Evolutionary conservation across 169 alveolate species (phyloP).

Genomic region (Neospora caninum): DNA sequence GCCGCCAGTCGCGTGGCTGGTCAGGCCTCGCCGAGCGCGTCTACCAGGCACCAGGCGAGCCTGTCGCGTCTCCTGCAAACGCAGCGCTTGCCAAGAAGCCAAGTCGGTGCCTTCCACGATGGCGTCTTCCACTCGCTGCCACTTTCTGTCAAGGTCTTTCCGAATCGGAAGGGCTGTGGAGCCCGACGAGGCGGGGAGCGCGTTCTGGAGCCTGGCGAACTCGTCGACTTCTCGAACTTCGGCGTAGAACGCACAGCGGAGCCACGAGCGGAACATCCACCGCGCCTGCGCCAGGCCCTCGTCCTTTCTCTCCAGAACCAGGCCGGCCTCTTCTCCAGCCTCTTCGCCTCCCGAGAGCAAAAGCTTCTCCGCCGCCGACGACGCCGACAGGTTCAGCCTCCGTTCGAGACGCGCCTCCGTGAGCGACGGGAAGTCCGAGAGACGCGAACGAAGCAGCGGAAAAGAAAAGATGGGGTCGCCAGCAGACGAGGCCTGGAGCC

Average conservation of each 20-base stretch:
- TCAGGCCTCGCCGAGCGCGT: too few relatives aligned
- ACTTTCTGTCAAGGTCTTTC: slow-evolving; percentile 46
- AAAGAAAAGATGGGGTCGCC: neutral
- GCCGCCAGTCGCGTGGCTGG: neutral
- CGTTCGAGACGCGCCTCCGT: neutral
- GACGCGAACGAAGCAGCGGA: neutral
- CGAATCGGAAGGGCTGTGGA: slow-evolving; percentile 56
- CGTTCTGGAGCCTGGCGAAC: neutral
- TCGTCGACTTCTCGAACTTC: slow-evolving; percentile 53
- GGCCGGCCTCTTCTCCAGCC: neutral
- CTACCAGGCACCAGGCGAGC: slow-evolving; percentile 17
- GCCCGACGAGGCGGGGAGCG: slow-evolving; percentile 43
- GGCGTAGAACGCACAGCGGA: slow-evolving; percentile 11
- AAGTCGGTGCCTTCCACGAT: slow-evolving; percentile 57
- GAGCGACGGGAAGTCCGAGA: too few relatives aligned
- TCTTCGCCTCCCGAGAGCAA: neutral
- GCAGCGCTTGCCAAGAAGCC: slow-evolving; percentile 53
- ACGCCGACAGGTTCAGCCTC: neutral
- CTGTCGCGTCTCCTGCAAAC: slow-evolving; percentile 31
- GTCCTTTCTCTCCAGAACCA: neutral
- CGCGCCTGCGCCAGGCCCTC: slow-evolving; percentile 44
- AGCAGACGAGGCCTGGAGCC: neutral
- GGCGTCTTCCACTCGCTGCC: slow-evolving; percentile 60
- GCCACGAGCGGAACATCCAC: slow-evolving; percentile 50
- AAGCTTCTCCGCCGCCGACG: neutral